phyloP scores from a whole-genome alignment of 176 grass and related monocot species.

The Musa schizocarpa region DNA sequence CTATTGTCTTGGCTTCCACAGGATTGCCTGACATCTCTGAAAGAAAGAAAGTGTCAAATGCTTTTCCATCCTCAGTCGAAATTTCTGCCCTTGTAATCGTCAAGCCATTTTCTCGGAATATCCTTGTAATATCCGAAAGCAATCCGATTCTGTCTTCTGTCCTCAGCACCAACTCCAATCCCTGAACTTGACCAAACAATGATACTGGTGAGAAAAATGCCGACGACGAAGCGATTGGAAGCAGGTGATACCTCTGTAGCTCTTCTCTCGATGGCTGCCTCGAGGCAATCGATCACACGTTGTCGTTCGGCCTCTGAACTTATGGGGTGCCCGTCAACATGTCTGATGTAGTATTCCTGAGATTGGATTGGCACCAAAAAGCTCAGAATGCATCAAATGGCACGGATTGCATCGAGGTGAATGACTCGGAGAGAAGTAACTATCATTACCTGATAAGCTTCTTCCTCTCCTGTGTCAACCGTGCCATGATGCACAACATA shows the following conservation, averaged over 20 bases:
- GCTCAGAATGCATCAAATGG: not conserved
- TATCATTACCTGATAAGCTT: not conserved
- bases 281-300: conserved; percentile 4
- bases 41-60: conserved; percentile 2
- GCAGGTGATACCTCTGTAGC: not conserved
- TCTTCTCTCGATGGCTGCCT: conserved; percentile 9
- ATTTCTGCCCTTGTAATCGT: not conserved
- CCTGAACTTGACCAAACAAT: not conserved
- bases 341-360: conserved; percentile 16
- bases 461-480: not conserved
- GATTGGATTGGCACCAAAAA: not conserved
- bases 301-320: not conserved
- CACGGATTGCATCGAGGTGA: not conserved
- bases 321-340: conserved; percentile 6
- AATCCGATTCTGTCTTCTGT: not conserved
- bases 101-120: conserved; percentile 4
- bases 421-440: too few relatives aligned
- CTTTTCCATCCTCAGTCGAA: not conserved
- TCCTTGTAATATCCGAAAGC: conserved; percentile 6
- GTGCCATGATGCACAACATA: conserved; percentile 6
- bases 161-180: conserved; percentile 6
- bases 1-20: conserved; percentile 2
- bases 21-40: not conserved
- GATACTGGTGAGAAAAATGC: not conserved
- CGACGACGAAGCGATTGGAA: not conserved